Base-by-base conservation (phyloP, 257 asterid species). In the Solanum sparsipilum region DNA sequence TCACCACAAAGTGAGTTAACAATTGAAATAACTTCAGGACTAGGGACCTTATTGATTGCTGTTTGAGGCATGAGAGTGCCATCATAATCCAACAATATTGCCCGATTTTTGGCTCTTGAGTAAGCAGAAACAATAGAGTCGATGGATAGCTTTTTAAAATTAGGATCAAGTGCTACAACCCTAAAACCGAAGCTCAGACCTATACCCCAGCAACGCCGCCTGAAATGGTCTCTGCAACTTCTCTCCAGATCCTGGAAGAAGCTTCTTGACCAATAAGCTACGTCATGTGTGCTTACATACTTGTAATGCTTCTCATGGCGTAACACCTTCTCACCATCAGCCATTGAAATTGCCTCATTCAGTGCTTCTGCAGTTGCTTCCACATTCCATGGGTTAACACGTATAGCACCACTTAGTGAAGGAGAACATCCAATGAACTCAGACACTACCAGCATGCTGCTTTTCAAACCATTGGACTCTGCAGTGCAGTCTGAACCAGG, bases 401-500 rank as follows among this genome's bases (percentile, higher is more conserved):
- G 91, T 27, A 92, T 89, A 18, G 94, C 94, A 48, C 94, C 94
- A 81, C 94, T 91, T 38, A 92, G 90, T 68, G 94, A 92, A 71
- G 93, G 94, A 27, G 94, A 92, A 79, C 94, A 92, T 23, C 94
- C 94, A 86, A 92, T 91, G 84, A 92, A 92, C 87, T 92, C 94
- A 5, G 94, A 92, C 65, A 92, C 93, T 16, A 92, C 92, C 38
- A 92, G 85, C 93, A 92, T 91, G 86, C 94, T 92, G 87, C 90
- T 92, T 56, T 87, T 88, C 48, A 90, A 88, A 84, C 87, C 89
- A 67, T 56, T 73, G n/a, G 90, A 71, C 9, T 88, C 91, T 60
- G 89, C 73, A 78, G 72, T 52, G 25, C 88, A 75, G 25, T 88
- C 92, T 6, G 65, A 23, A 15, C 89, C 93, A 11, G 91, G 76